phyloP scores from a whole-genome alignment of 495 filamentous ascomycete genomes.

The Rhizodiscina lignyota region DNA sequence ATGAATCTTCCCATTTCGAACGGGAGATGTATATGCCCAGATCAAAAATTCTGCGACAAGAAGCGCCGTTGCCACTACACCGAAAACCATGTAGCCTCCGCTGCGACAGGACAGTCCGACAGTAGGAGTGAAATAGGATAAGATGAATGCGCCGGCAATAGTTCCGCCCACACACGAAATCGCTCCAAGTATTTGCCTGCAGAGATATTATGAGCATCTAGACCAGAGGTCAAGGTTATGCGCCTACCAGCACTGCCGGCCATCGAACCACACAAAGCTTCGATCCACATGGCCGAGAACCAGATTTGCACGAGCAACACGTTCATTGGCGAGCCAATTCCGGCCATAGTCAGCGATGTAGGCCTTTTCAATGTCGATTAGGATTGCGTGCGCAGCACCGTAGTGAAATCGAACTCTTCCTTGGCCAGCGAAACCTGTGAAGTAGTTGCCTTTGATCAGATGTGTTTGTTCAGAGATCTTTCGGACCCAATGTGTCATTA shows the following conservation, averaged over 20 bases:
- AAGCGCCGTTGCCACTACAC: slow-evolving; percentile 12
- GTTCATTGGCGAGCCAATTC: slow-evolving; percentile 21
- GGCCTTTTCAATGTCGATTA: slow-evolving; percentile 24
- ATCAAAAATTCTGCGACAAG: slow-evolving; percentile 23
- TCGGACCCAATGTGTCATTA: slow-evolving; percentile 2
- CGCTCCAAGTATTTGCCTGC: slow-evolving; percentile 23
- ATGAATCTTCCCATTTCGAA: neutral
- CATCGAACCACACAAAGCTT: slow-evolving; percentile 26
- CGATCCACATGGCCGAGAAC: slow-evolving; percentile 16
- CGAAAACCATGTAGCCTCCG: slow-evolving; percentile 29
- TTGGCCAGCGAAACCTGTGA: slow-evolving; percentile 24
- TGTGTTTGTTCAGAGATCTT: slow-evolving; percentile 1
- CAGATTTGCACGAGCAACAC: slow-evolving; percentile 18
- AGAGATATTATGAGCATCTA: too few species aligned
- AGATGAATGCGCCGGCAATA: slow-evolving; percentile 22
- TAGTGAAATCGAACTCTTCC: slow-evolving; percentile 29
- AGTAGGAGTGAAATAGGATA: slow-evolving; percentile 29
- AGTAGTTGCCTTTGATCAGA: slow-evolving; percentile 3
- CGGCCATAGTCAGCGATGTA: slow-evolving; percentile 23
- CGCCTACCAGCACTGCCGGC: slow-evolving; percentile 25
- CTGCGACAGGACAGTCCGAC: slow-evolving; percentile 32
- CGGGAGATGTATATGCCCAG: slow-evolving; percentile 15
- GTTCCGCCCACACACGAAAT: slow-evolving; percentile 19
- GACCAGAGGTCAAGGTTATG: too few species aligned
- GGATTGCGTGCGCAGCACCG: slow-evolving; percentile 27